Evolutionary conservation across 176 grass and related monocot genomes (phyloP).

Genomic region (Oropetium thomaeum): DNA sequence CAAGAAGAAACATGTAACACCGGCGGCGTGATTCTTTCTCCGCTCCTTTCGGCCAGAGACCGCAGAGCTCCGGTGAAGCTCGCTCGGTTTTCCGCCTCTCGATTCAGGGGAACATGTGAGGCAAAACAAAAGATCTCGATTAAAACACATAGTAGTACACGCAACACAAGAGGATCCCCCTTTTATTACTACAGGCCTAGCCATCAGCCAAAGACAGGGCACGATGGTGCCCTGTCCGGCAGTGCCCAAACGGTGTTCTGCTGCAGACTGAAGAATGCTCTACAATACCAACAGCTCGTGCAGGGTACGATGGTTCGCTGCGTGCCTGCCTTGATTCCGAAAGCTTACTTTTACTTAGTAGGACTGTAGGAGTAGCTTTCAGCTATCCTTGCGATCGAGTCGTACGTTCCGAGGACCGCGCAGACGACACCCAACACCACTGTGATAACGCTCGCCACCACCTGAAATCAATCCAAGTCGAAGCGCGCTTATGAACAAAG

Average conservation of each 20-base stretch:
- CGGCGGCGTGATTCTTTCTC: no score
- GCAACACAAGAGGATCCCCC: not conserved
- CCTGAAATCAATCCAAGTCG: slow-evolving; percentile 49
- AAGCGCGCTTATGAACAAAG: no score
- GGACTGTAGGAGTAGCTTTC: slow-evolving; percentile 18
- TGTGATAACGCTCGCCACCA: slow-evolving; percentile 42
- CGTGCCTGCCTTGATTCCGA: no score
- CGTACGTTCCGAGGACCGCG: slow-evolving; percentile 65
- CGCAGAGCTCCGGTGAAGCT: no score
- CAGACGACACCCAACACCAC: slow-evolving; percentile 43
- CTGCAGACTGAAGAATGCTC: not conserved
- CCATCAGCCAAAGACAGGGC: not conserved
- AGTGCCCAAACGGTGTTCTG: no score
- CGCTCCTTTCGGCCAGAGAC: no score
- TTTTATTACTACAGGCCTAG: not conserved
- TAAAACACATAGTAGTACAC: not conserved
- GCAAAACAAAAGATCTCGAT: no score
- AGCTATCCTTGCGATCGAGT: slow-evolving; percentile 46
- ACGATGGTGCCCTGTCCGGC: slow-evolving; percentile 21
- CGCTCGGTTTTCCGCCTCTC: no score
- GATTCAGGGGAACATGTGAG: no score
- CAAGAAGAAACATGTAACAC: no score
- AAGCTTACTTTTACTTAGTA: no score
- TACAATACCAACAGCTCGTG: no score
- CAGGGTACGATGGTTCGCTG: slow-evolving; percentile 28